These are phyloP conservation scores for Cordyceps fumosorosea DNA, from an alignment of 2,329 filamentous ascomycete genomes.

Conservation along the genomic window DNA sequence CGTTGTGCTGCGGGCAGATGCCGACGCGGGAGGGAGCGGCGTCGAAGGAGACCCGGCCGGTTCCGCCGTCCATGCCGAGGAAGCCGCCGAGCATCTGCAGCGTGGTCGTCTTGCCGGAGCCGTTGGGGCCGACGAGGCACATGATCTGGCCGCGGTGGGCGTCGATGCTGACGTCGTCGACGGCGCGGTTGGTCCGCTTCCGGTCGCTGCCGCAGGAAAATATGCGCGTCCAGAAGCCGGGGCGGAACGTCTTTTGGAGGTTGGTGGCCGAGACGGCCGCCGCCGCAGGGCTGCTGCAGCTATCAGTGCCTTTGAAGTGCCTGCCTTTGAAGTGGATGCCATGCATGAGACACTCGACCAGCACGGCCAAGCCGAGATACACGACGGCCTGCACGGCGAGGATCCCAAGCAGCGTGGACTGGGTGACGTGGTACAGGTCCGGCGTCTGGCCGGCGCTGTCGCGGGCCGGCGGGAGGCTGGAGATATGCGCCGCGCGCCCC, in stretches of 20 bases:
- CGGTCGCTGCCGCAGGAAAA: conserved; percentile 23
- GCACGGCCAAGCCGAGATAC: conserved; percentile 26
- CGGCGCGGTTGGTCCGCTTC: conserved; percentile 40
- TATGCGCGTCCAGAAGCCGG: conserved; percentile 22
- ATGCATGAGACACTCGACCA: conserved; percentile 27
- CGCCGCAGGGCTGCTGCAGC: neutral
- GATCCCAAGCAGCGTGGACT: conserved; percentile 25
- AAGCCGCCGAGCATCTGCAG: conserved; percentile 62
- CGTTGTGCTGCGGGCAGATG: conserved; percentile 59
- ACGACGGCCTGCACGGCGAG: conserved; percentile 27
- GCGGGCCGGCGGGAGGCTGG: conserved; percentile 9
- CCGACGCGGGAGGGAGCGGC: conserved; percentile 43
- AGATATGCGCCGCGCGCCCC: conserved; percentile 10
- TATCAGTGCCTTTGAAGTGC: conserved; percentile 18
- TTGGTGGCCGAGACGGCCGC: neutral
- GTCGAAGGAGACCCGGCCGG: conserved; percentile 53
- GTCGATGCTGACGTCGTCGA: conserved; percentile 53
- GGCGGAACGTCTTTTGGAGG: conserved; percentile 27
- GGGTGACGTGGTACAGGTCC: conserved; percentile 18
- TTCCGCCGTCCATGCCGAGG: conserved; percentile 43
- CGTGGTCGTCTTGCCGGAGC: conserved; percentile 64
- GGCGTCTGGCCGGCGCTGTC: conserved; percentile 15
- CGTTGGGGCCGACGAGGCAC: conserved; percentile 63
- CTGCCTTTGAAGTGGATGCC: conserved; percentile 28
- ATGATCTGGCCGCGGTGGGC: conserved; percentile 56